A percentile compares a stretch with the other conserved stretches of the same genome.
Evolutionary conservation across 345 rosid species (phyloP).

Genomic region (Noccaea caerulescens): DNA sequence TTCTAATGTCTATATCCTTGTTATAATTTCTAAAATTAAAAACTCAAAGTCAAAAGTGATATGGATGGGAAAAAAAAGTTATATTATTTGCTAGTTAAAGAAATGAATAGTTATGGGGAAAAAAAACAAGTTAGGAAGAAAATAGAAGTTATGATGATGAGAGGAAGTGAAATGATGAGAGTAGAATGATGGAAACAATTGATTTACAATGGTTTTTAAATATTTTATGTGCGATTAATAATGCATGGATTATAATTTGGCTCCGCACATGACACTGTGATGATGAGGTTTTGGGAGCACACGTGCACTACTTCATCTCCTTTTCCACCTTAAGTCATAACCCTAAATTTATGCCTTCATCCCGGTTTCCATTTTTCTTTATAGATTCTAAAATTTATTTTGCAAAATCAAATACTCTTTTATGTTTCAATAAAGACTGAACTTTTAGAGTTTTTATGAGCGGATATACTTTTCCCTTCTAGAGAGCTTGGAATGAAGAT

Average conservation of each 20-base stretch:
- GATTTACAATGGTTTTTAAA: background rate
- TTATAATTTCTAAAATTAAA: background rate
- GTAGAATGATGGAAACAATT: constrained; percentile 35
- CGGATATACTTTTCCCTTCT: background rate
- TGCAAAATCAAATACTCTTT: background rate
- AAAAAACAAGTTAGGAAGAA: constrained; percentile 6
- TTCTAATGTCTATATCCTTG: background rate
- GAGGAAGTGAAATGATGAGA: constrained; percentile 33
- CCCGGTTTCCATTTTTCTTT: background rate
- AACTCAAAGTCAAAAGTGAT: background rate
- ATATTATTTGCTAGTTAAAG: background rate
- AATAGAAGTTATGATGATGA: constrained; percentile 27
- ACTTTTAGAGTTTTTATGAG: background rate
- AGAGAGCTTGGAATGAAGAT: constrained; percentile 6
- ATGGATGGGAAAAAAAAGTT: background rate
- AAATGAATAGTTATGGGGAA: background rate
- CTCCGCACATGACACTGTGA: constrained; percentile 40
- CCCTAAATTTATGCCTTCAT: constrained; percentile 31
- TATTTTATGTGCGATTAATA: constrained; percentile 27
- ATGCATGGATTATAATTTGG: constrained; percentile 27
- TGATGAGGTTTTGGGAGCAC: constrained; percentile 43
- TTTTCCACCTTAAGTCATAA: constrained; percentile 21
- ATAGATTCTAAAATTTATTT: background rate
- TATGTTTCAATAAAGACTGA: background rate
- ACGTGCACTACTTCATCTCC: constrained; percentile 36